Evolutionary conservation across 225 moss, liverwort and hornwort species (phyloP), one percentile per base, ranked within the genome.

Genomic region (Asterella californica): DNA sequence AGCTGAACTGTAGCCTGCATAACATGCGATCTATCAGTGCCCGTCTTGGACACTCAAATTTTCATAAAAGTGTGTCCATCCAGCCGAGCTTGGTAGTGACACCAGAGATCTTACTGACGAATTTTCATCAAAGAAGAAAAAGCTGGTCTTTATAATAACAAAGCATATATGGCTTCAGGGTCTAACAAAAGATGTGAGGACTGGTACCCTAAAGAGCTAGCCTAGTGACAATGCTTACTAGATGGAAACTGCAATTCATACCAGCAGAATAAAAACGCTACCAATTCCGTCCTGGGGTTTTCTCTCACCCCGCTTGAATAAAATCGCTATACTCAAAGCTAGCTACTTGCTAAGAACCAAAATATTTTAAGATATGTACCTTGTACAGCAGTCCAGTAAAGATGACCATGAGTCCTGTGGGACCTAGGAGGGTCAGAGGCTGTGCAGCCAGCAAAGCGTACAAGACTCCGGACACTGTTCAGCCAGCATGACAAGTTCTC

Each of bases 391-490:
- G 85, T n/a, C 91, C 88, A 37, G 92, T 91, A 81, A 93, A 91
- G 55, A 85, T 90, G 49, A 93, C 92, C 92, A 93, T 93, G 78
- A 93, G 88, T 65, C 92, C 92, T 1, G 92, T 93, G 37, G 92
- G 92, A 34, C 92, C 92, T 71, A 93, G 88, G 9, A 93, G 74
- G 29, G 91, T 93, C 48, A 93, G 82, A 67, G 92, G 92, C 61
- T 93, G 92, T 22, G 85, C 91, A 75, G 92, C 90, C 45, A 87
- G 38, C 72, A 88, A 83, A 33, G 92, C 81, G 30, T 93, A 93
- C 30, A 91, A 81, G 50, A 91, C 74, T 72, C 92, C 92, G 48
- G 91, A 91, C 42, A 85, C 92, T 93, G 92, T 83, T 59, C n/a
- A 74, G 42, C 29, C 21, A 79, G 66, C 62, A 82, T 19, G 65